Evolutionary conservation across 495 filamentous ascomycete genomes (phyloP).

Genomic region (Penicillium dipodomyicola): DNA sequence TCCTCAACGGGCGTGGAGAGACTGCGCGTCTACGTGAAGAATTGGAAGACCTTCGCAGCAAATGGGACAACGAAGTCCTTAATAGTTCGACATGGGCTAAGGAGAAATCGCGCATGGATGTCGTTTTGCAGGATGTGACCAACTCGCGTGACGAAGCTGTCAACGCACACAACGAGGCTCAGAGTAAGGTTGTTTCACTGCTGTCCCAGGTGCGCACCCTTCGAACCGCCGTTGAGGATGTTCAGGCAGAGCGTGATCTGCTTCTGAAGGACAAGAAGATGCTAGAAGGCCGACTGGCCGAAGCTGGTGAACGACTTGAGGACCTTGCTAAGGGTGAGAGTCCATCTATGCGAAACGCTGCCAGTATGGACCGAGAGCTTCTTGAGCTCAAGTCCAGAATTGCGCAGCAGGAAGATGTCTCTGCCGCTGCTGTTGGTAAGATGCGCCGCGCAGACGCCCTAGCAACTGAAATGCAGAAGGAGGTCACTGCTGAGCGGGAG

Average conservation of each 20-base stretch:
- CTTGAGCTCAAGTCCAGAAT: conserved; percentile 86
- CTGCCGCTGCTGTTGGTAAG: conserved; percentile 89
- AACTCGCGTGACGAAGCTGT: conserved; percentile 90
- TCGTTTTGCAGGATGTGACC: conserved; percentile 84
- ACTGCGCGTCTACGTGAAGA: conserved; percentile 83
- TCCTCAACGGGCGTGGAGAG: conserved; percentile 64
- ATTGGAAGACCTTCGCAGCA: conserved; percentile 88
- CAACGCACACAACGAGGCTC: conserved; percentile 90
- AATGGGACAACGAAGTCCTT: conserved; percentile 98
- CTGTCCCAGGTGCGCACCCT: conserved; percentile 88
- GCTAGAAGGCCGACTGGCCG: conserved; percentile 80
- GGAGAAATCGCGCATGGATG: conserved; percentile 89
- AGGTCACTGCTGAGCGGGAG: conserved; percentile 88
- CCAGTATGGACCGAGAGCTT: conserved; percentile 82
- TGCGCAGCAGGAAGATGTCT: conserved; percentile 92
- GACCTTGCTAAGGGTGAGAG: conserved; percentile 83
- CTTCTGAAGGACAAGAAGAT: conserved; percentile 86
- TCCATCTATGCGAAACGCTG: conserved; percentile 88
- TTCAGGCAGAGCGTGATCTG: conserved; percentile 78
- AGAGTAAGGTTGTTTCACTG: conserved; percentile 83
- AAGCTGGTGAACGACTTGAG: conserved; percentile 88
- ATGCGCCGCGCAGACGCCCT: conserved; percentile 96
- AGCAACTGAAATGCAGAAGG: conserved; percentile 86
- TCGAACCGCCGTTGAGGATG: conserved; percentile 80
- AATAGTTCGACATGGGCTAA: conserved; percentile 98